Conservation (phyloP, 1,139 yeast species). For the Candida sojae region DNA sequence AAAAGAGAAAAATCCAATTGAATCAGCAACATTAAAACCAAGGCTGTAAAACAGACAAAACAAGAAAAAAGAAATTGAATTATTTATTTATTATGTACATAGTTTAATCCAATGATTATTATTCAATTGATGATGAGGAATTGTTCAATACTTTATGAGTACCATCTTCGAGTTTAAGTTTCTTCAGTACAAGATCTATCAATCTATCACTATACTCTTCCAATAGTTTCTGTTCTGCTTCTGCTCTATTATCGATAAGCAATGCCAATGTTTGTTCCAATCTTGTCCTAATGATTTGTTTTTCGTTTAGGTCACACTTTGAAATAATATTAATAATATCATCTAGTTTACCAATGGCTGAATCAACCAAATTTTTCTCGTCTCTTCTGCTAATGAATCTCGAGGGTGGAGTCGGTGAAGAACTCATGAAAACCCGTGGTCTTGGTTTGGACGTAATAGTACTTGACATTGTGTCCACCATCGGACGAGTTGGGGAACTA, state of each 20-base stretch:
- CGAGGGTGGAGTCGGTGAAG: constrained; percentile 6
- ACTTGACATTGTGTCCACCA: neutral
- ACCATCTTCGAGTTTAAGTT: constrained; percentile 13
- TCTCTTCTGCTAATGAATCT: neutral
- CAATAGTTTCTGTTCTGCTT: constrained; percentile 16
- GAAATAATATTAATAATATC: constrained; percentile 8
- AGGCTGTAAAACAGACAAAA: constrained; percentile 12
- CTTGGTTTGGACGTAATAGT: neutral
- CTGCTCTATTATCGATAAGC: constrained; percentile 9
- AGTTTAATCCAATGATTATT: constrained; percentile 1
- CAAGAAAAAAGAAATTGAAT: neutral
- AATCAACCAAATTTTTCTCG: constrained; percentile 6
- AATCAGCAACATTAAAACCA: constrained; percentile 36
- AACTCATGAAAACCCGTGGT: constrained; percentile 6
- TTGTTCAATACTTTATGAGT: neutral
- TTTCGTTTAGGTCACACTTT: constrained; percentile 14
- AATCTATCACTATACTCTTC: constrained; percentile 36
- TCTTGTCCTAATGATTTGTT: constrained; percentile 11
- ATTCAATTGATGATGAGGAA: neutral
- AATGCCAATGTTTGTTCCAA: constrained; percentile 13
- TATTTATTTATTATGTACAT: constrained; percentile 2
- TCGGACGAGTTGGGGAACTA: constrained; percentile 2
- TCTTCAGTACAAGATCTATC: constrained; percentile 24
- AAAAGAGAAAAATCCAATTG: constrained; percentile 34
- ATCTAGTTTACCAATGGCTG: constrained; percentile 7